These are phyloP conservation scores for Collybiopsis luxurians DNA, from an alignment of 768 basidiomycete genomes.

Conservation along the genomic window DNA sequence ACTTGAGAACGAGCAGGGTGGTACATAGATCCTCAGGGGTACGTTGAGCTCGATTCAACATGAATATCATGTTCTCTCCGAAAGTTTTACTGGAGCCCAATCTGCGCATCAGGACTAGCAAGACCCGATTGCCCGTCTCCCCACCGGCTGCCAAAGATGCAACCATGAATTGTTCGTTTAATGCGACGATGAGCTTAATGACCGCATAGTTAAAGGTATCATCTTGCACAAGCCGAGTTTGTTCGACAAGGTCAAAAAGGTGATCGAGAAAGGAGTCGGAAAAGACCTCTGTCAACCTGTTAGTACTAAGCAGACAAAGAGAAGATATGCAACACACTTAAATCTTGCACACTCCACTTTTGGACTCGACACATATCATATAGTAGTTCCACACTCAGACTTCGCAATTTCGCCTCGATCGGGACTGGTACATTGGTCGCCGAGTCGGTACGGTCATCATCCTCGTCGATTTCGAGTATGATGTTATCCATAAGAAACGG, in stretches of 20 bases:
- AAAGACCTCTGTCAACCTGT: conserved; percentile 59
- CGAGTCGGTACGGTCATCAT: conserved; percentile 60
- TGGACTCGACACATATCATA: conserved; percentile 95
- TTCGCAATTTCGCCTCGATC: conserved; percentile 80
- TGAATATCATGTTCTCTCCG: conserved; percentile 98
- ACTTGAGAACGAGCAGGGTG: conserved; percentile 91
- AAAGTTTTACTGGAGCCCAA: conserved; percentile 90
- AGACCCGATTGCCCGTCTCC: conserved; percentile 70
- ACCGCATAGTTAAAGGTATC: conserved; percentile 95
- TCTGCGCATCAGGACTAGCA: conserved; percentile 81
- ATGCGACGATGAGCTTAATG: conserved; percentile 89
- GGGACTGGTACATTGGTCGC: conserved; percentile 52
- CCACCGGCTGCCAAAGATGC: conserved; percentile 39
- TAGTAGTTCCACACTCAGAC: conserved; percentile 68
- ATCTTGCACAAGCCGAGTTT: conserved; percentile 83
- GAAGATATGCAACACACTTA: conserved; percentile 51
- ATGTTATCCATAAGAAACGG: conserved; percentile 86
- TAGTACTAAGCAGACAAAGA: not conserved
- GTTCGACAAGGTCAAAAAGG: conserved; percentile 91
- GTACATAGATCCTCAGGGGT: conserved; percentile 91
- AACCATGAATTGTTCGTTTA: conserved; percentile 99
- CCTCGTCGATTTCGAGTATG: conserved; percentile 76
- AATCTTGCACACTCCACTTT: conserved; percentile 71
- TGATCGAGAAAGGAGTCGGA: conserved; percentile 82
- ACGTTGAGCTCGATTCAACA: conserved; percentile 90